These are phyloP conservation scores for Termitomyces sp. DNA, from an alignment of 768 basidiomycete genomes.

Conservation along the genomic window DNA sequence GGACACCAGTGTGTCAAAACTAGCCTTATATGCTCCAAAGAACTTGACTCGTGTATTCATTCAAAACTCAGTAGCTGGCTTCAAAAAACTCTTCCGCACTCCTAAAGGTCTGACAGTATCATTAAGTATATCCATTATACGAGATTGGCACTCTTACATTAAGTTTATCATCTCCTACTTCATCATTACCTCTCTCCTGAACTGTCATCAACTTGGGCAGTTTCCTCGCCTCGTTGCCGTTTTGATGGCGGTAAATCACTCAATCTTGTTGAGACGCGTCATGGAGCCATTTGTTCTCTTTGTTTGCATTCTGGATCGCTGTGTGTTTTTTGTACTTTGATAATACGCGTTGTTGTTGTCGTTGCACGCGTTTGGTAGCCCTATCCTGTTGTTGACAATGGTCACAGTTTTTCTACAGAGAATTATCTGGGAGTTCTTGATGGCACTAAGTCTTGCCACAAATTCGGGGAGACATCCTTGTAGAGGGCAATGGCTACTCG, in stretches of 20 bases:
- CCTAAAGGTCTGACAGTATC: too few relatives aligned
- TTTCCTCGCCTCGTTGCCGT: background rate
- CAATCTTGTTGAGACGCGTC: background rate
- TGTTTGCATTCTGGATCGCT: too few relatives aligned
- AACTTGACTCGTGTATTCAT: too few relatives aligned
- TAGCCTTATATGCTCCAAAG: too few relatives aligned
- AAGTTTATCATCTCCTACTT: background rate
- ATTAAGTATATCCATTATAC: too few relatives aligned
- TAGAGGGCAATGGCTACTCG: background rate
- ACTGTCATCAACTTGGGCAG: too few relatives aligned
- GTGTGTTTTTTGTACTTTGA: constrained; percentile 9
- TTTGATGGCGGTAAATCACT: background rate
- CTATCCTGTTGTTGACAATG: background rate
- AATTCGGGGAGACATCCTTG: background rate
- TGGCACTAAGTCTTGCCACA: background rate
- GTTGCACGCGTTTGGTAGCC: background rate
- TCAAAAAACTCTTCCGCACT: too few relatives aligned
- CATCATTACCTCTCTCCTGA: background rate
- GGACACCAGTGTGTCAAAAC: too few relatives aligned
- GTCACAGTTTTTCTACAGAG: background rate
- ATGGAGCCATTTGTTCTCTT: background rate
- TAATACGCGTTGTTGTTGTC: background rate
- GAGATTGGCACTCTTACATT: background rate
- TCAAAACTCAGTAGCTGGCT: too few relatives aligned
- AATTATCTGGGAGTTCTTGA: background rate